phyloP scores from a whole-genome alignment of 2,329 filamentous ascomycete species.

The Colletotrichum sp. region DNA sequence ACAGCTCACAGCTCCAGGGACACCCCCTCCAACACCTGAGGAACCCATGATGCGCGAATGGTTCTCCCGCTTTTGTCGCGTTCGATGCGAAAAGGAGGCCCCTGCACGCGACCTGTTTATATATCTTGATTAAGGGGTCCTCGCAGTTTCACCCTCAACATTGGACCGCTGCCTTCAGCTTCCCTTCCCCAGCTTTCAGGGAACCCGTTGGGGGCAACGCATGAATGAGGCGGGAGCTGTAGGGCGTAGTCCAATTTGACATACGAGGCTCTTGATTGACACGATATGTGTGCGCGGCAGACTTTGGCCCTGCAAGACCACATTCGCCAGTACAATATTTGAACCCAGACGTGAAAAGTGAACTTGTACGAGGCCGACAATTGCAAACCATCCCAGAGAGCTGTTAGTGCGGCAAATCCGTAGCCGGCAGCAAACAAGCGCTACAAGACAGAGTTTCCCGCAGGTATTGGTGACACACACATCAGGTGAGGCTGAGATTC shows the following conservation, averaged over 20 bases:
- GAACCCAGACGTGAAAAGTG: neutral
- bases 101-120: neutral
- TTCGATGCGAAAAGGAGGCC: neutral
- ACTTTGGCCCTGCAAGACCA: neutral
- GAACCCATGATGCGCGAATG: neutral
- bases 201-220: neutral
- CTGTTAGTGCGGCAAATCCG: neutral
- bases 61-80: neutral
- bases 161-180: neutral
- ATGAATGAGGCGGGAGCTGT: neutral
- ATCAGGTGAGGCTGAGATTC: neutral
- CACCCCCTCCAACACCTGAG: neutral
- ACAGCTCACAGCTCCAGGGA: neutral
- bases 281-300: neutral
- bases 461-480: neutral
- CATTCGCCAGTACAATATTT: neutral
- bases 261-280: neutral
- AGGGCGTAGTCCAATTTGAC: neutral
- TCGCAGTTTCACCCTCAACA: neutral
- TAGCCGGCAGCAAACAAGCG: neutral
- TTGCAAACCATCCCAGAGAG: neutral
- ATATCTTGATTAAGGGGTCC: neutral
- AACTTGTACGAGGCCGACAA: neutral
- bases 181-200: neutral
- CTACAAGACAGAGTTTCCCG: neutral